Evolutionary conservation across 2,329 filamentous ascomycete genomes (phyloP), one percentile per base, ranked within the genome.

Genomic region (Helicocarpus griseus): DNA sequence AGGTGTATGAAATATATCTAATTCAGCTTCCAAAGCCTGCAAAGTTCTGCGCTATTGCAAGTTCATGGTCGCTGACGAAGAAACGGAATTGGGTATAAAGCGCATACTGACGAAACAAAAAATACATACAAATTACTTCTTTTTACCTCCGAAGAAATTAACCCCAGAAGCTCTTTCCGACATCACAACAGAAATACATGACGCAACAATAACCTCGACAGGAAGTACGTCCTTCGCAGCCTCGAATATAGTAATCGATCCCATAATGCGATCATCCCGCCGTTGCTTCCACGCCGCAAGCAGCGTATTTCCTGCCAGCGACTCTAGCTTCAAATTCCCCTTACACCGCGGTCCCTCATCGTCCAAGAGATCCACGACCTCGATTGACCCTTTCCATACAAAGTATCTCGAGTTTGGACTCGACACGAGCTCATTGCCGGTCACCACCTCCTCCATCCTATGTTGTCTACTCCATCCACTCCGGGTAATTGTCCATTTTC

Each of bases 81-180:
- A 28, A 11, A 14, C 9, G 31, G 22, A 28, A 28, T 26, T 3
- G n/a, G 26, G n/a, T 28, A 43, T n/a, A 17, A 22, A 14, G 13
- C n/a, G n/a, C n/a, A n/a, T n/a, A n/a, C n/a, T n/a, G n/a, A n/a
- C n/a, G n/a, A n/a, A n/a, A n/a, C n/a, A n/a, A n/a, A n/a, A n/a
- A n/a, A n/a, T n/a, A n/a, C n/a, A n/a, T n/a, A n/a, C n/a, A 44
- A 17, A 44, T 24, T 44, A 28, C n/a, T 45, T 45, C 43, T 26
- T 26, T 13, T 28, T 6, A 11, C 43, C 43, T 4, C 43, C 26
- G 9, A 45, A 31, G 28, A 45, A 45, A 22, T 31, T 45, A 29
- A 45, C 17, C 8, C 43, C 43, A 5, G 26, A 29, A 4, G 26
- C 43, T n/a, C 43, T 14, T 19, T 45, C 43, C 7, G 43, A 22